These are phyloP conservation scores for Anacardium occidentale DNA, from an alignment of 345 rosid species.

Conservation along the genomic window DNA sequence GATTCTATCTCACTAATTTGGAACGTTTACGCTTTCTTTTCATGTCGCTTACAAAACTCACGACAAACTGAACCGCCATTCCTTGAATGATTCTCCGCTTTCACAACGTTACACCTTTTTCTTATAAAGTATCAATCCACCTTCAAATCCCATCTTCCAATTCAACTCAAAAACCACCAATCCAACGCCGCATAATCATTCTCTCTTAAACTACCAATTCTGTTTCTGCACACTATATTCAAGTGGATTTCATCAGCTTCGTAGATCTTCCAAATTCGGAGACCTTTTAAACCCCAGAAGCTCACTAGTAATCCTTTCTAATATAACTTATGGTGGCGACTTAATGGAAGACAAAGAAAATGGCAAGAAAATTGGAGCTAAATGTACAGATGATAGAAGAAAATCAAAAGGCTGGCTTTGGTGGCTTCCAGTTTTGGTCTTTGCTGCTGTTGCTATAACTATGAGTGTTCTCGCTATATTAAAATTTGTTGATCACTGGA, in stretches of 20 bases:
- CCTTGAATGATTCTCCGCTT: not conserved
- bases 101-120: not conserved
- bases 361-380: not conserved
- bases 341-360: not conserved
- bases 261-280: not conserved
- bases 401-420: slow-evolving; percentile 4
- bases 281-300: not conserved
- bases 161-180: not conserved
- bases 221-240: not conserved
- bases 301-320: too few relatives aligned
- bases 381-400: not conserved
- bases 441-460: slow-evolving; percentile 22
- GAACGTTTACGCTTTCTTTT: not conserved
- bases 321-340: not conserved
- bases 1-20: too few relatives aligned
- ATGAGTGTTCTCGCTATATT: slow-evolving; percentile 28
- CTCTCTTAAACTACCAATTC: not conserved
- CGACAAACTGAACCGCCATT: slow-evolving; percentile 1
- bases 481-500: slow-evolving; percentile 18
- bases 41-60: not conserved
- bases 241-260: not conserved
- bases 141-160: not conserved
- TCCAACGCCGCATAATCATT: not conserved
- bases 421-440: slow-evolving; percentile 2
- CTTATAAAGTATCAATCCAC: not conserved